A percentile compares a stretch with the other conserved stretches of the same genome.
phyloP scores from a whole-genome alignment of 306 rosid species.

The peach (Prunus persica) region Prunus_persica_NCBIv2 NC_034015.1:12859001-12859500 shows the following conservation, averaged over 20 bases:
- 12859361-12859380: not conserved
- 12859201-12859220: not conserved
- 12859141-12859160: not conserved
- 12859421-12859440: not conserved
- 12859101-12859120: not conserved
- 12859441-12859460: not conserved
- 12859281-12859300: not conserved
- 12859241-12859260: not conserved
- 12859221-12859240: not conserved
- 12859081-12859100: not conserved
- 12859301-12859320: not conserved
- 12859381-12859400: not conserved
- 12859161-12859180: not conserved
- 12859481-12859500: not conserved
- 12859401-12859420: not conserved
- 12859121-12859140: not conserved
- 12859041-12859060: conserved; percentile 10
- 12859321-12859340: too few species aligned
- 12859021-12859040: not conserved
- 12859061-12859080: not conserved
- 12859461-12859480: conserved; percentile 6
- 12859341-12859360: too few species aligned
- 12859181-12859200: conserved; percentile 1
- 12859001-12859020: too few species aligned
- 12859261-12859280: not conserved